Percentiles rank a stretch among this genome's conserved stretches.
phyloP scores from a whole-genome alignment of 352 stramenopile species.

The Blastocystis sp. region DNA sequence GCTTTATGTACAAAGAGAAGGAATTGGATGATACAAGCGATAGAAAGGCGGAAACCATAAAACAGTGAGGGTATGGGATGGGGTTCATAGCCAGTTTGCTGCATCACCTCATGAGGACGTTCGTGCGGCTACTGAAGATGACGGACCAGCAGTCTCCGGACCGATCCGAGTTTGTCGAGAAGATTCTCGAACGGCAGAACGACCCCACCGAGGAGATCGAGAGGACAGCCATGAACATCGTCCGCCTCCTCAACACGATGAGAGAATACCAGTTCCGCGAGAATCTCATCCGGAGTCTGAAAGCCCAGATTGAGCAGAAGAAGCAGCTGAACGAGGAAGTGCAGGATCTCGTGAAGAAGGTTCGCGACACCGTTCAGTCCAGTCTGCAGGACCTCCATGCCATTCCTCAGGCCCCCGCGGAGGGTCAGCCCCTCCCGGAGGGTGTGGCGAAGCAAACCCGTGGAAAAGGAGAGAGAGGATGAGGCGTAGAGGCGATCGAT shows the following conservation, averaged over 20 bases:
- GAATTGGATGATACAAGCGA: constrained; percentile 27
- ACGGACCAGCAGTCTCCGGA: constrained; percentile 6
- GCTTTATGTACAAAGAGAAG: constrained; percentile 18
- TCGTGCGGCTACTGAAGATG: constrained; percentile 18
- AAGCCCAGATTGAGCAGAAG: constrained; percentile 46
- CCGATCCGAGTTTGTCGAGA: background rate
- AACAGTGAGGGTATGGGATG: background rate
- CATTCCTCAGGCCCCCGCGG: background rate
- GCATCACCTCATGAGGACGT: constrained; percentile 44
- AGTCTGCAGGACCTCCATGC: background rate
- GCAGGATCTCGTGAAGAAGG: constrained; percentile 9
- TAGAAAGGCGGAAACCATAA: constrained; percentile 21
- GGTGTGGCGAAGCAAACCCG: background rate
- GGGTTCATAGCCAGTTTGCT: constrained; percentile 35
- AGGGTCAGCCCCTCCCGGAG: background rate
- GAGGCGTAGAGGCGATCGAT: background rate
- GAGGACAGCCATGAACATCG: constrained; percentile 22
- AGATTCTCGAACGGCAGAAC: background rate
- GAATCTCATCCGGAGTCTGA: constrained; percentile 38
- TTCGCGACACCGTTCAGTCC: background rate
- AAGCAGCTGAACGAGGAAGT: constrained; percentile 7
- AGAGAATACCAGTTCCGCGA: constrained; percentile 49
- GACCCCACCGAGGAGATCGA: constrained; percentile 8
- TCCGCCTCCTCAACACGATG: constrained; percentile 42
- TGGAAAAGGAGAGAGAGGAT: background rate